Percentiles rank a stretch among this genome's conserved stretches.
These are phyloP conservation scores for Darksidea phi DNA, from an alignment of 495 filamentous ascomycete species.

Conservation along the genomic window DNA sequence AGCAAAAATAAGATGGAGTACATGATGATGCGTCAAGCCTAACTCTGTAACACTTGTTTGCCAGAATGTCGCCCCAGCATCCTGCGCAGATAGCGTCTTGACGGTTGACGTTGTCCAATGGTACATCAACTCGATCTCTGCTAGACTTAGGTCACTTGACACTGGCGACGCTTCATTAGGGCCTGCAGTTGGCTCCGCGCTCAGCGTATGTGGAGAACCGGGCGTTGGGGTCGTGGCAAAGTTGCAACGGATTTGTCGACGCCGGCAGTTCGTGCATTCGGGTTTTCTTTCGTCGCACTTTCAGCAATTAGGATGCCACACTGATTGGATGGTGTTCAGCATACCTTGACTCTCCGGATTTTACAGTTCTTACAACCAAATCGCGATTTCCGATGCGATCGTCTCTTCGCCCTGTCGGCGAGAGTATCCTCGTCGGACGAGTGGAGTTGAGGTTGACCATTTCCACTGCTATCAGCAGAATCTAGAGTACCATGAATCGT, in stretches of 20 bases:
- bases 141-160: neutral
- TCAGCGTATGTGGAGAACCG: no score
- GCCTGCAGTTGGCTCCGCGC: no score
- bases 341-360: conserved; percentile 7
- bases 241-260: conserved; percentile 8
- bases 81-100: conserved; percentile 3
- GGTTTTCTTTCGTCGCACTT: conserved; percentile 15
- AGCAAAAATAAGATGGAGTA: conserved; percentile 9
- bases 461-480: no score
- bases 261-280: conserved; percentile 4
- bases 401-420: conserved; percentile 6
- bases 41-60: conserved; percentile 1
- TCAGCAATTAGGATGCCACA: neutral
- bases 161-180: neutral
- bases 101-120: conserved; percentile 17
- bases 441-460: no score
- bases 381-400: conserved; percentile 7
- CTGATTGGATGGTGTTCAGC: neutral
- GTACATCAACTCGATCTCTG: conserved; percentile 9
- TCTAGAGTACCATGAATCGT: no score
- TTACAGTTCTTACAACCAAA: conserved; percentile 15
- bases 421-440: no score
- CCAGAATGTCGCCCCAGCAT: conserved; percentile 3
- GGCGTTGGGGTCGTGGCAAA: neutral
- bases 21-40: neutral